A percentile compares a stretch with the other conserved stretches of the same genome.
Conservation (phyloP, 2,329 filamentous ascomycete genomes). For the Fusarium sp. region DNA sequence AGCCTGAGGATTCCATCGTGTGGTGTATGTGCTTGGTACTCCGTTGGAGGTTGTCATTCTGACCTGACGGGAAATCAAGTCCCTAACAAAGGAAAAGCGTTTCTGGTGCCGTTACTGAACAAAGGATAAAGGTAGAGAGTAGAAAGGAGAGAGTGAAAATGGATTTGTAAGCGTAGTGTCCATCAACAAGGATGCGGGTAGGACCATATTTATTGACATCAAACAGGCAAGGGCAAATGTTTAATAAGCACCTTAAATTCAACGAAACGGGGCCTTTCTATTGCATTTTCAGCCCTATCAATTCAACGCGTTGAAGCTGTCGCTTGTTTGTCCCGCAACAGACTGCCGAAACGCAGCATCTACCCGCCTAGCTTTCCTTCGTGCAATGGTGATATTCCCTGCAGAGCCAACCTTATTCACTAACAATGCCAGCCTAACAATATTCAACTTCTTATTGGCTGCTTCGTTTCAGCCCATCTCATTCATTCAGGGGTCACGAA, state of each 20-base stretch:
- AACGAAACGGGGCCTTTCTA: background rate
- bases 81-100: background rate
- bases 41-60: background rate
- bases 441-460: background rate
- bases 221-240: background rate
- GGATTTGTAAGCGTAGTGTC: conserved; percentile 6
- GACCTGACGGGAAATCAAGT: background rate
- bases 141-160: background rate
- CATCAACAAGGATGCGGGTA: background rate
- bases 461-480: background rate
- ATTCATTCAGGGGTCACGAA: background rate
- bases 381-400: too few species aligned
- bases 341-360: background rate
- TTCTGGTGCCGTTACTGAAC: background rate
- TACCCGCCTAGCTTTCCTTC: too few species aligned
- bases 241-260: background rate
- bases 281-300: background rate
- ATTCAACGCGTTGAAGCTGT: background rate
- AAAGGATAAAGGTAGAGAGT: background rate
- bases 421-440: background rate
- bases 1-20: background rate
- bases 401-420: background rate
- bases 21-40: background rate
- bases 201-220: background rate
- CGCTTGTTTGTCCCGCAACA: background rate